Conservation (phyloP, 2,329 filamentous ascomycete species). For the Coleophoma cylindrospora region DNA sequence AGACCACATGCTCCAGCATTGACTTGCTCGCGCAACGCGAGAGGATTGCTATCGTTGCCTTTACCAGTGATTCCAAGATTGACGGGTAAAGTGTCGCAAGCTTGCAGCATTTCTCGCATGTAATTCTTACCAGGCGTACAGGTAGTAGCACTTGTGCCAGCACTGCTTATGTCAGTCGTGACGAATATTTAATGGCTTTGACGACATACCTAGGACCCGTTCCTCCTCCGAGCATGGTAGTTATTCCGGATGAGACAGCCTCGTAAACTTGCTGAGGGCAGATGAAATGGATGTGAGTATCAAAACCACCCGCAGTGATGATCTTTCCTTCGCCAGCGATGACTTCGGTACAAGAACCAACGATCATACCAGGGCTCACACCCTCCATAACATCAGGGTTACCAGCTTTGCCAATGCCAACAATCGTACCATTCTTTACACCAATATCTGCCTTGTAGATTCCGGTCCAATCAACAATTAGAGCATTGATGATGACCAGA, state of each 20-base stretch:
- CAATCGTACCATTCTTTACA: conserved; percentile 80
- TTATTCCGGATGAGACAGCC: conserved; percentile 78
- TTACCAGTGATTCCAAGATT: conserved; percentile 92
- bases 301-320: conserved; percentile 83
- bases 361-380: conserved; percentile 70
- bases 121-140: conserved; percentile 84
- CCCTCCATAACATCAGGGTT: conserved; percentile 98
- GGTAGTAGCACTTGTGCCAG: conserved; percentile 86
- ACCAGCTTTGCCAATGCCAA: conserved; percentile 87
- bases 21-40: conserved; percentile 73
- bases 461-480: conserved; percentile 86
- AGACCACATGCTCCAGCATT: conserved; percentile 82
- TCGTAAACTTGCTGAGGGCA: conserved; percentile 89
- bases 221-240: conserved; percentile 85
- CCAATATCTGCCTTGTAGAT: conserved; percentile 98
- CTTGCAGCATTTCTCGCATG: conserved; percentile 86
- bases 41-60: conserved; percentile 74
- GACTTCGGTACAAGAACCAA: conserved; percentile 87
- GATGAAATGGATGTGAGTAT: conserved; percentile 91
- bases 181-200: background rate
- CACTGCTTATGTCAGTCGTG: conserved; percentile 38
- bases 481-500: conserved; percentile 81
- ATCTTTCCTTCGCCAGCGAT: conserved; percentile 89
- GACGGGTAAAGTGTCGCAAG: conserved; percentile 73
- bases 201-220: conserved; percentile 71